Evolutionary conservation across 768 basidiomycete genomes (phyloP), one percentile per base, ranked within the genome.

Genomic region (Termitomyces titanicus): DNA sequence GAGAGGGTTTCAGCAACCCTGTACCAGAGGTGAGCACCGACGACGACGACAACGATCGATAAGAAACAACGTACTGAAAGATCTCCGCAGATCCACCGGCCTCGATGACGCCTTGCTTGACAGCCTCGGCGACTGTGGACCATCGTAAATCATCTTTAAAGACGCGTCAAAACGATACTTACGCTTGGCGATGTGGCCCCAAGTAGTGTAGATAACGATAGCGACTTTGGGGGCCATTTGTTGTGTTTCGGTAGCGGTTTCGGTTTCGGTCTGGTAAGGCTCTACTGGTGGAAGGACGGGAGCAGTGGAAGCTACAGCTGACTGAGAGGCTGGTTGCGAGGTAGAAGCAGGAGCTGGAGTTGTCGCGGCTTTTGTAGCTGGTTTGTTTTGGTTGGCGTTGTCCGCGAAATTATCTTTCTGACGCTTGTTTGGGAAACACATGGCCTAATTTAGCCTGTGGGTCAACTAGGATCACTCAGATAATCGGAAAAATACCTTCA

Each of bases 1-100:
- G 86, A 63, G 47, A 95, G 85, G 0, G 92, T 95, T 74, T 95
- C 93, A 48, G 84, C 64, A 56, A 95, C 80, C 69, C 89, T 91
- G 57, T 24, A 44, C 1, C 18, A 18, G 33, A 22, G 27, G 38
- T 48, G 7, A 60, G 34, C 18, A 29, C 9, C 9, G 31, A 22
- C 45, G 42, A 44, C n/a, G 35, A 33, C n/a, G 13, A 40, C 15
- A 27, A 25, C 27, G 15, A 25, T 35, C 29, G 13, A 53, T 1
- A 31, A 47, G 20, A 35, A 3, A 20, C 20, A 2, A 72, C 79
- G 52, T 65, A 84, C 84, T 85, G 83, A 64, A 72, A 80, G 58
- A 86, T 82, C 43, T 65, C 69, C 18, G 74, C 79, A 0, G 68
- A 64, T 4, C 85, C 84, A 17, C 82, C 83, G 48, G 74, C 80